Base-by-base conservation (phyloP, 1,284 basidiomycete genomes). In the Sporisorium graminicola region DNA sequence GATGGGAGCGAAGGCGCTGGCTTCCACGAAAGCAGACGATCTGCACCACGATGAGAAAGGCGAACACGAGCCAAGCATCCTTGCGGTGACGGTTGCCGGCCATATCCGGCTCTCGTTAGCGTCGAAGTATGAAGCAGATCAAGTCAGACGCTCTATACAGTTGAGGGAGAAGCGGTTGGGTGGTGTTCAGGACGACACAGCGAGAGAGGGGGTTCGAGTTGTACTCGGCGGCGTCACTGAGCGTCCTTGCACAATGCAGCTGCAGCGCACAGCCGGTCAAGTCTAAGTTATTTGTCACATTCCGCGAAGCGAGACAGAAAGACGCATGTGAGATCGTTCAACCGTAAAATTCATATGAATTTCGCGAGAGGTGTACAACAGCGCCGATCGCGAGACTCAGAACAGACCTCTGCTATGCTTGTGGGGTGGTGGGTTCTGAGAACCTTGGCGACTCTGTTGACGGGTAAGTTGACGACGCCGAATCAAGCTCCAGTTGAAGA, bases 31-130 rank as follows among this genome's bases (percentile, higher is more conserved):
- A 63, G 63, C 74, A 77, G 50, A 73, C 59, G 57, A 77, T 69
- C 74, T 77, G 74, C 31, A 77, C 63, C 33, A 73, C 74, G 55
- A 77, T 65, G 47, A 77, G 58, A 52, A 77, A 63, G 51, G 74
- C 70, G 35, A 77, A 77, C 37, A 77, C 64, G 60, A 73, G 22
- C 74, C 74, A 77, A 42, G 70, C 74, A 67, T 77, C 70, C 59
- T 60, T 65, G 50, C 66, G 63, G 58, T 72, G 59, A 63, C 59
- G 69, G 62, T 65, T 56, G 52, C 69, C 63, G 35, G 62, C 63
- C 69, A 72, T 72, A 29, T 56, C 54, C 63, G 63, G 51, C 55
- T 55, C 55, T 20, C 27, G 26, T 14, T 43, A 43, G 40, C n/a
- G 40, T 29, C 47, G 49, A 16, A 22, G 56, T 56, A 29, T 31